Base-by-base conservation (phyloP, 164 flowering plant species). In the Sedum album region DNA sequence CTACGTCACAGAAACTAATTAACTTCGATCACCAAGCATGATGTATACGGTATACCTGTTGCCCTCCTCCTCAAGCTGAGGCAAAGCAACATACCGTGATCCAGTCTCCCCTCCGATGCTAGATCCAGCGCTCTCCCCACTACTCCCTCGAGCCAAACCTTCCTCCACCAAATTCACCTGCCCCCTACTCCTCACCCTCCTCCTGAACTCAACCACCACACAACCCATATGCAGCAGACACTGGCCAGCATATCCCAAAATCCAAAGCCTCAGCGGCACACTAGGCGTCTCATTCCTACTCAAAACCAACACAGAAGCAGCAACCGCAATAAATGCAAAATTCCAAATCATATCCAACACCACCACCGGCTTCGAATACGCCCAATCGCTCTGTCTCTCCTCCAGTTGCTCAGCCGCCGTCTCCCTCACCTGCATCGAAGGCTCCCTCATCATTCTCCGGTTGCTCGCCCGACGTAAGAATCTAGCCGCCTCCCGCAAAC, bases 371-470 rank as follows among this genome's bases (percentile, higher is more conserved):
- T 67, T 74, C 26, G 91, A 85, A 73, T 83, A 80, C 1, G 86
- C 91, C 91, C 91, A 86, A 61, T 82, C 84, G 69, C 81, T 75
- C 44, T 80, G 91, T 1, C 87, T 75, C 76, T 83, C 87, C 73
- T 85, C 89, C 18, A 86, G 76, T 76, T 83, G 84, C 84, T 81
- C 84, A 1, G 89, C 85, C 11, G 91, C 91, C 63, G 76, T 67
- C 69, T 86, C 91, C 1, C 91, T 72, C 30, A 86, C 91, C 17
- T 75, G 74, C 36, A 80, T 71, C 20, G 89, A 85, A 9, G 85
- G 84, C 76, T 81, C 89, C 6, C 87, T 75, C 76, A 73, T 70
- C 75, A 80, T 61, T 20, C 82, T 77, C 30, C 85, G 77, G 62
- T 83, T 75, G 69, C 80, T 76, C 15, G 79, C 79, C 5, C 82